A percentile compares a stretch with the other conserved stretches of the same genome.
These are phyloP conservation scores for Tubosaeta sp. DNA, from an alignment of 768 basidiomycete genomes.

Conservation along the genomic window DNA sequence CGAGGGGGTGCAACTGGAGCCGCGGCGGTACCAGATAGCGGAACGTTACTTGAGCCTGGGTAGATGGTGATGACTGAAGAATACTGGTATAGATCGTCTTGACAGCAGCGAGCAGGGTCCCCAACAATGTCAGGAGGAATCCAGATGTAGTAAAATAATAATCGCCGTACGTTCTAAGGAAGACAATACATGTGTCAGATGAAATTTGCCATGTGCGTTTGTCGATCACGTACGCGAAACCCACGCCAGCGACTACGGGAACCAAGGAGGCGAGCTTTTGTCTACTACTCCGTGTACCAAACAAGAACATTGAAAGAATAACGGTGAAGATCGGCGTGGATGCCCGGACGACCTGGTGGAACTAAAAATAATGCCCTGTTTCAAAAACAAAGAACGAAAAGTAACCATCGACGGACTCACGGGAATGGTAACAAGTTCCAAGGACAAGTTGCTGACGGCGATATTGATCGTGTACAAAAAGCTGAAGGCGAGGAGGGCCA, in stretches of 20 bases:
- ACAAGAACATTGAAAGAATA: slow-evolving; percentile 64
- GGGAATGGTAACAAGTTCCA: slow-evolving; percentile 85
- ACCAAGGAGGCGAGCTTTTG: slow-evolving; percentile 68
- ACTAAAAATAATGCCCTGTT: slow-evolving; percentile 41
- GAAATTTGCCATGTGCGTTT: neutral
- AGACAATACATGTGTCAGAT: neutral
- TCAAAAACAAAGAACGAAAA: neutral
- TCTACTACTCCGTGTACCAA: slow-evolving; percentile 55
- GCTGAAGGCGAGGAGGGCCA: slow-evolving; percentile 77
- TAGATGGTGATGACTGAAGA: slow-evolving; percentile 48
- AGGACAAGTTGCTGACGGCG: slow-evolving; percentile 87
- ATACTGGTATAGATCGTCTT: slow-evolving; percentile 92
- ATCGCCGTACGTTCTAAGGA: slow-evolving; percentile 82
- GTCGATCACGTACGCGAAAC: slow-evolving; percentile 60
- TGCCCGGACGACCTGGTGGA: slow-evolving; percentile 95
- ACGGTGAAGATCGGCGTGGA: slow-evolving; percentile 92
- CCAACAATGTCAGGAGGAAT: slow-evolving; percentile 81
- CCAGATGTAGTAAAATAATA: slow-evolving; percentile 89
- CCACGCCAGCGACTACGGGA: slow-evolving; percentile 88
- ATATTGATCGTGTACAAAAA: slow-evolving; percentile 92
- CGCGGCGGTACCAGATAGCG: slow-evolving; percentile 30
- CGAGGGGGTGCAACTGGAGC: slow-evolving; percentile 66
- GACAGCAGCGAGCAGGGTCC: slow-evolving; percentile 86
- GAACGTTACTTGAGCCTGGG: slow-evolving; percentile 12
- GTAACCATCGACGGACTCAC: slow-evolving; percentile 42